Evolutionary conservation across 2,329 filamentous ascomycete genomes (phyloP), one percentile per base, ranked within the genome.

Genomic region (Akanthomyces uredinophilus): DNA sequence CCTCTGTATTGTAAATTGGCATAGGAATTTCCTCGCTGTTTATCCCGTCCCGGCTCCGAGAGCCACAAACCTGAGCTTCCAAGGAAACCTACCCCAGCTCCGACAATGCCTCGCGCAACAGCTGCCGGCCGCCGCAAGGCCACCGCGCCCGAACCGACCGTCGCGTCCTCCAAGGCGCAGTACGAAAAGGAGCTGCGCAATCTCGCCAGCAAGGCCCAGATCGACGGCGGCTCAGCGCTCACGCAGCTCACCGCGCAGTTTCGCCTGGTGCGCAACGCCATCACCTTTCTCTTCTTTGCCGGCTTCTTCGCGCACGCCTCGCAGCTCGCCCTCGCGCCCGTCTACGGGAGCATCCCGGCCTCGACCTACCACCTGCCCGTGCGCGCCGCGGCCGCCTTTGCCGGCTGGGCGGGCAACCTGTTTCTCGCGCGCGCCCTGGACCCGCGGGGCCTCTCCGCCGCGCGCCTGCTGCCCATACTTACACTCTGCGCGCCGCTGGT

Each of bases 271-370:
- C 68, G 73, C 39, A 66, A 67, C 64, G 67, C 68, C 11, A 50
- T 67, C 32, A 50, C 71, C 37, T 66, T 77, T 20, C 66, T 78
- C 13, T 63, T 59, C 41, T 65, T 77, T 37, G 67, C 76, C 50
- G 90, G 87, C 50, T 71, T 87, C 47, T 86, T 83, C 64, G 87
- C 89, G 52, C 86, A 87, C 65, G 83, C 89, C 63, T 94, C 90
- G 1, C 86, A 91, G 71, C 80, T 92, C 65, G 87, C 85, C 44
- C 80, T 98, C 39, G 90, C 92, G 22, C 95, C 95, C 2, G 89
- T 96, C 13, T 98, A 96, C 74, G 95, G 95, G 58, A 87, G 88
- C 18, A 90, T 96, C 43, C 90, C 94, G 1, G 81, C 92, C 1
- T 83, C 85, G 1, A 79, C 88, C 66, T 89, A 88, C 73, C 94